phyloP scores from a whole-genome alignment of 2,329 filamentous ascomycete species.

The Fusarium luffae region DNA sequence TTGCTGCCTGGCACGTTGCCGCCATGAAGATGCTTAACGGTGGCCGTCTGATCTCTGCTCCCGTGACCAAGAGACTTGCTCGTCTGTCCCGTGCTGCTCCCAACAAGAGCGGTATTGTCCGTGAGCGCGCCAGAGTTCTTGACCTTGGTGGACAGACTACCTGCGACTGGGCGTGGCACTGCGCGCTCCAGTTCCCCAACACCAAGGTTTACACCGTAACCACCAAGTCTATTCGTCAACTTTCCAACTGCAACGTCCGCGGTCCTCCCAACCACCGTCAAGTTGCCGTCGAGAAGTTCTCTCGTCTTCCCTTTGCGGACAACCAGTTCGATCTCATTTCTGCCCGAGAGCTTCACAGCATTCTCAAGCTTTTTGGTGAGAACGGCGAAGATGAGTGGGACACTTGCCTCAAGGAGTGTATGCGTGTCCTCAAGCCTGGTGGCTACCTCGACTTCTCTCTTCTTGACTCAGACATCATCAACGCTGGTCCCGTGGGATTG shows the following conservation, averaged over 20 bases:
- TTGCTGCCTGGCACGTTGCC: conserved; percentile 70
- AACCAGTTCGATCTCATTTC: conserved; percentile 93
- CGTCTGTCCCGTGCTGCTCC: conserved; percentile 63
- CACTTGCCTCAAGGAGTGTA: conserved; percentile 83
- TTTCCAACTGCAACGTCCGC: conserved; percentile 78
- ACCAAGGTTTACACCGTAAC: conserved; percentile 89
- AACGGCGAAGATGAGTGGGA: conserved; percentile 87
- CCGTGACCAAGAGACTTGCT: conserved; percentile 70
- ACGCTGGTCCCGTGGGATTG: conserved; percentile 80
- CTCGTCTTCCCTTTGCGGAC: conserved; percentile 84
- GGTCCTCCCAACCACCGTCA: conserved; percentile 90
- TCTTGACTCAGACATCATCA: conserved; percentile 90
- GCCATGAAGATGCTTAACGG: conserved; percentile 71
- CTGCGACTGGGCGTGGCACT: conserved; percentile 97
- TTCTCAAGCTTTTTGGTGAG: conserved; percentile 78
- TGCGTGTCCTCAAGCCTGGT: conserved; percentile 90
- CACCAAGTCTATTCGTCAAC: conserved; percentile 75
- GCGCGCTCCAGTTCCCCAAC: conserved; percentile 85
- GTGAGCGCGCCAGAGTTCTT: conserved; percentile 74
- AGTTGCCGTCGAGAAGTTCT: conserved; percentile 80
- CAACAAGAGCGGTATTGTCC: conserved; percentile 56
- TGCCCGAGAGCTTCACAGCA: conserved; percentile 84
- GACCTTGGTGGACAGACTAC: conserved; percentile 87
- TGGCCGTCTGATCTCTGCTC: conserved; percentile 71
- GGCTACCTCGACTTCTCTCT: conserved; percentile 92